Base-by-base conservation (phyloP, 2,329 filamentous ascomycete genomes). In the Penicillium occitanis region DNA sequence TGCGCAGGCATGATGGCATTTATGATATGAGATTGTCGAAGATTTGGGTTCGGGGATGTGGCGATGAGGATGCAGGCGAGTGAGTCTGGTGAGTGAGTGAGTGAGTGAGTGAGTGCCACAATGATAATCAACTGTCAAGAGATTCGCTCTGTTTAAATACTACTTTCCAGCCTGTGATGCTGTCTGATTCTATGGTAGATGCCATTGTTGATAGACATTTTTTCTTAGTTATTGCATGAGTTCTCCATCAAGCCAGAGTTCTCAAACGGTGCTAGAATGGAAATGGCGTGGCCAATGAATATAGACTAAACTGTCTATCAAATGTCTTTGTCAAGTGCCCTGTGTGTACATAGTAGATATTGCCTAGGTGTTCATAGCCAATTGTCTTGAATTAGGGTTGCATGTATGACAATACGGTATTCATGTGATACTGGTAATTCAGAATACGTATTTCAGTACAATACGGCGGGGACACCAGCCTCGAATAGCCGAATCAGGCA, bases 401-500 rank as follows among this genome's bases (percentile, higher is more conserved):
- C 6, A 17, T 28, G 3, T 28, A 30, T 51, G 55, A 37, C 55
- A 58, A 58, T 25, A 42, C 33, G 2, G 57, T 46, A 46, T 11
- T 60, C n/a, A 7, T 1, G 35, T 60, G 30, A 44, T 28, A 46
- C 17, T 1, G 1, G 37, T 60, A 44, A 44, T 30, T 33, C 35
- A 3, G 37, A 2, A 42, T 35, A 35, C n/a, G 28, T 35, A 22
- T 55, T 8, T 33, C 33, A 7, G 10, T 57, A 57, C 53, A 14
- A 35, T 22, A 25, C 53, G 30, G 50, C 50, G 46, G 46, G 42
- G 46, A 14, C 53, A 37, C 53, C 53, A 57, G 53, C 51, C 51
- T 37, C 51, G 30, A 57, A 35, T 37, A 10, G 30, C 57, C 37
- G 33, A 44, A 60, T 60, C 0, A 46, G 40, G 37, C 17, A 46